Evolutionary conservation across 495 filamentous ascomycete species (phyloP), one percentile per base, ranked within the genome.

Genomic region (Trichoderma parareesei): DNA sequence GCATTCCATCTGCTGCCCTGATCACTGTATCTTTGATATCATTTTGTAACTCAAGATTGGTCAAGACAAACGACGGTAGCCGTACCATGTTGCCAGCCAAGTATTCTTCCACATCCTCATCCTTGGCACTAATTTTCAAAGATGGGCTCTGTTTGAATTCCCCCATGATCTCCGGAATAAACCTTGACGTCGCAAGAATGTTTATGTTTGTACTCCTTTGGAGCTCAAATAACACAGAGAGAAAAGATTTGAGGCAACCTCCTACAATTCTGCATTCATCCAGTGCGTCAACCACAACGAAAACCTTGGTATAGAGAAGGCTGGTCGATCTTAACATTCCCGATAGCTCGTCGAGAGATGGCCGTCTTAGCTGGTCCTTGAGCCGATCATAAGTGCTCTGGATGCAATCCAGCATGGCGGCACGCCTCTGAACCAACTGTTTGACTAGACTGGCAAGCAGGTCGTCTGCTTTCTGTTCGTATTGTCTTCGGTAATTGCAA

Each of bases 271-370:
- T 59, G 42, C 70, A 80, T 67, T 81, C 81, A 67, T 82, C 81
- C 13, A 82, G 67, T 1, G 78, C 82, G 65, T 82, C 79, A 16
- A 83, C 41, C 14, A 81, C 46, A 60, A 82, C 71, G 63, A 78
- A 80, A 20, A 72, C 68, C 42, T 60, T 71, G 16, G 67, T 67
- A 65, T 69, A 73, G 8, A 46, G 5, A 18, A 10, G 27, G 14
- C 69, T 53, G 44, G 73, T 63, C 61, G 63, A 67, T 5, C 69
- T 41, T 1, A 81, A 62, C 10, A 68, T 38, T 0, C 38, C 60
- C 0, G 66, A 68, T 13, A 74, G 63, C 13, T 77, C 71, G 1
- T 68, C 65, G 1, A 69, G 38, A 1, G 72, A 69, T 3, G 73
- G 77, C 38, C 67, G 67, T 4, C 61, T 78, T 33, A 53, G 27